A percentile compares a stretch with the other conserved stretches of the same genome.
Evolutionary conservation across 2,329 filamentous ascomycete genomes (phyloP).

Genomic region (Aspergillus sp.): DNA sequence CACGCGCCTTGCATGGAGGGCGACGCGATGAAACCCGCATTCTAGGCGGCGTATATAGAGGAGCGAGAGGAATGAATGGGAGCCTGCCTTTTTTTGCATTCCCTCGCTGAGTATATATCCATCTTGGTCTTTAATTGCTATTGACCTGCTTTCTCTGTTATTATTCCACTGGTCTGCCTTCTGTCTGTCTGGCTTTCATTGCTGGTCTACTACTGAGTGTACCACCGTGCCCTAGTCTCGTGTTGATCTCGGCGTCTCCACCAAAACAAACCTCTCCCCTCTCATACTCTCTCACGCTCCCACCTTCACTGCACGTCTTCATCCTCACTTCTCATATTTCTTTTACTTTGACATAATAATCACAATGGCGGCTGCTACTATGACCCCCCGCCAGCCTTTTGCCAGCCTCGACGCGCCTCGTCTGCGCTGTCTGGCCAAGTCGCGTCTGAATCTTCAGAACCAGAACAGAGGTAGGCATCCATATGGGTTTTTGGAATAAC

Average conservation of each 20-base stretch:
- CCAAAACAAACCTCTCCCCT: slow-evolving; percentile 16
- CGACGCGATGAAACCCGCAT: not conserved
- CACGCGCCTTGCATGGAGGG: not conserved
- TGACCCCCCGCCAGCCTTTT: slow-evolving; percentile 26
- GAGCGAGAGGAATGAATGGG: not conserved
- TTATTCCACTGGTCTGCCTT: too few relatives aligned
- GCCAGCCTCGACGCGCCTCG: slow-evolving; percentile 26
- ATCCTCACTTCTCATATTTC: not conserved
- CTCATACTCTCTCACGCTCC: not conserved
- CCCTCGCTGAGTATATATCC: too few relatives aligned
- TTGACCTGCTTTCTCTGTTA: too few relatives aligned
- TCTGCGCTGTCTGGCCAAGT: slow-evolving; percentile 23
- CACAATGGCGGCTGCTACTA: slow-evolving; percentile 25
- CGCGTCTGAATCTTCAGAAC: slow-evolving; percentile 27
- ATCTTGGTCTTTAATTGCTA: too few relatives aligned
- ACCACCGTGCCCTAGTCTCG: not conserved
- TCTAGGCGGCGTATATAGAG: not conserved
- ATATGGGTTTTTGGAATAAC: not conserved
- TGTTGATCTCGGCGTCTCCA: not conserved
- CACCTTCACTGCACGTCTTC: not conserved
- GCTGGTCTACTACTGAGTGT: not conserved
- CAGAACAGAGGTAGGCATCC: slow-evolving; percentile 23
- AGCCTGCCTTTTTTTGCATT: not conserved
- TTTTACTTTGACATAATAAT: slow-evolving; percentile 18
- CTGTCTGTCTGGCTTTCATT: too few relatives aligned